Base-by-base conservation (phyloP, 352 stramenopile species). In the Phytophthora pisi region DNA sequence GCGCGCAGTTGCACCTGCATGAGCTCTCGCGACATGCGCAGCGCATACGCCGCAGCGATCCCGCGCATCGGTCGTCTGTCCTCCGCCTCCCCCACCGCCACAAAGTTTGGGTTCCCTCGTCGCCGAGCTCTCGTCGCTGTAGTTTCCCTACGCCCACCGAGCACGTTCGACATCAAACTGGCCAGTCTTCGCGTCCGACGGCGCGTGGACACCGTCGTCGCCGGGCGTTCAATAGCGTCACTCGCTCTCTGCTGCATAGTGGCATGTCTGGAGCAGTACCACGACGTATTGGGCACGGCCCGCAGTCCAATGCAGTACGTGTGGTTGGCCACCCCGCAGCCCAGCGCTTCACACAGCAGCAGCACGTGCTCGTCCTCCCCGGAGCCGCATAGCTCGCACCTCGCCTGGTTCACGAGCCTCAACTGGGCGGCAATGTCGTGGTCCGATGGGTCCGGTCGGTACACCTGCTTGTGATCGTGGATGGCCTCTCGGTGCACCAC, bases 331-430 rank as follows among this genome's bases (percentile, higher is more conserved):
- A 82, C 62, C n/a, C 78, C 69, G 51, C 88, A 96, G n/a, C 74
- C 71, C 0, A 79, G 70, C 8, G 75, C 81, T 38, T 94, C 86
- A 50, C 88, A 96, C 70, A 96, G 67, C 23, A 96, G 70, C 42
- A 96, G 66, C 70, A 93, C 81, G 51, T 93, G 85, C 61, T 93
- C 88, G 47, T 94, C 81, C 24, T 96, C 84, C 18, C 82, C 88
- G 40, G 82, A 84, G 9, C 88, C 84, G 47, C 88, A 96, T 42
- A 80, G 66, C 51, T 89, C 74, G 60, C 88, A 96, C 9, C 81
- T 76, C 20, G 87, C 81, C 58, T 92, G 74, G 61, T 89, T 91
- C 9, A 93, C 82, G 13, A 94, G 74, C 8, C 74, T 64, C 62
- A 92, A 72, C 57, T 92, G 86, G 34, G 81, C 84, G 0, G 81